These are phyloP conservation scores for Spencermartinsiella europaea DNA, from an alignment of 805 yeast species.

Conservation along the genomic window DNA sequence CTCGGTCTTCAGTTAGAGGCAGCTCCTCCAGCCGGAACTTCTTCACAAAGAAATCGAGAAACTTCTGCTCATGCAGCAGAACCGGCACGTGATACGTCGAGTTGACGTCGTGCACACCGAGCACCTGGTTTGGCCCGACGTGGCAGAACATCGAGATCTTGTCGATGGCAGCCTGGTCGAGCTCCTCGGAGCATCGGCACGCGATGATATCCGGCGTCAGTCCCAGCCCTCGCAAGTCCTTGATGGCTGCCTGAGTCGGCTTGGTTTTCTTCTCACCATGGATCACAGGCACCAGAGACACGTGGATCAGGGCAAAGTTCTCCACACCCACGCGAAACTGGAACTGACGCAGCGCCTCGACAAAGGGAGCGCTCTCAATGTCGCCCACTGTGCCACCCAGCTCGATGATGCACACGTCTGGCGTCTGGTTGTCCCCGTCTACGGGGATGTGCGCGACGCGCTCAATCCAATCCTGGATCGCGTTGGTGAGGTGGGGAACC, in stretches of 20 bases:
- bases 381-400: conserved; percentile 99
- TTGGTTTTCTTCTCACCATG: conserved; percentile 99
- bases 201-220: conserved; percentile 96
- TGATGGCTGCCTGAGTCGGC: conserved; percentile 99
- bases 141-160: conserved; percentile 99
- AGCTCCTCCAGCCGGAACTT: conserved; percentile 59
- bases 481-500: conserved; percentile 96
- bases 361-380: conserved; percentile 97
- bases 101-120: conserved; percentile 94
- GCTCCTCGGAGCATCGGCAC: conserved; percentile 84
- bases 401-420: conserved; percentile 95
- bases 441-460: conserved; percentile 88
- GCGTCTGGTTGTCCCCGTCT: conserved; percentile 78
- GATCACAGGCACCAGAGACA: conserved; percentile 93
- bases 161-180: conserved; percentile 80
- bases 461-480: conserved; percentile 98
- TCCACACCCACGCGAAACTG: conserved; percentile 95
- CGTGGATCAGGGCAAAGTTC: conserved; percentile 93
- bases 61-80: conserved; percentile 77
- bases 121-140: conserved; percentile 96
- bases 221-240: conserved; percentile 93
- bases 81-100: conserved; percentile 97
- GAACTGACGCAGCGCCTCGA: conserved; percentile 97
- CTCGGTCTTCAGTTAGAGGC: conserved; percentile 44
- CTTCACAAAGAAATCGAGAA: conserved; percentile 64